Evolutionary conservation across 2,329 filamentous ascomycete species (phyloP), one percentile per base, ranked within the genome.

Genomic region (Botrytis fabae): DNA sequence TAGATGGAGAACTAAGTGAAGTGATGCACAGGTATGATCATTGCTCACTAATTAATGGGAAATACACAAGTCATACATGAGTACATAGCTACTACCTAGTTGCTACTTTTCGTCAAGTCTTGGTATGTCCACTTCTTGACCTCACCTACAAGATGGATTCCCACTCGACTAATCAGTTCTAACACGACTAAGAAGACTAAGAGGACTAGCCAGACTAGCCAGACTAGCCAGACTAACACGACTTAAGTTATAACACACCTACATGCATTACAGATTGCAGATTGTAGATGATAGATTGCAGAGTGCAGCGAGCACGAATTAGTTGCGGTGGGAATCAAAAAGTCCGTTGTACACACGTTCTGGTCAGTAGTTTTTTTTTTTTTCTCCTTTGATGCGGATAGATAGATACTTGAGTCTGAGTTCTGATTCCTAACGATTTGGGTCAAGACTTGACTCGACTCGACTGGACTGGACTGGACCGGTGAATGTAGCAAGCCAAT

Each of bases 221-320:
- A 12, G 48, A n/a, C 48, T 51, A 51, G 16, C 48, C 7, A 25
- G 48, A 54, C 48, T 54, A 54, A 54, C 48, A 54, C 38, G 38
- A 38, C 51, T 57, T 28, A 16, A 57, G n/a, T 18, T 18, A 28
- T 32, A 28, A 57, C 51, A 28, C 51, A 28, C n/a, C 51, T 28
- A 51, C 65, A 69, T 57, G 65, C 65, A 69, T 69, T 59, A 44
- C 65, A 69, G 65, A 69, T 69, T 57, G 42, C 14, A 38, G 65
- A 69, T 51, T n/a, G 48, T 54, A n/a, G 48, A 54, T 54, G 48
- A 54, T n/a, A 54, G 48, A 54, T 16, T 54, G 48, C 48, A 54
- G 48, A n/a, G 48, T 54, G 48, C 48, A 54, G 48, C 6, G 48
- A n/a, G 14, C n/a, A 57, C 51, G n/a, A 59, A 57, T 59, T 69